Percentiles rank a stretch among this genome's conserved stretches.
Conservation (phyloP, 805 yeast species). For the Suhomyces sp. region DNA sequence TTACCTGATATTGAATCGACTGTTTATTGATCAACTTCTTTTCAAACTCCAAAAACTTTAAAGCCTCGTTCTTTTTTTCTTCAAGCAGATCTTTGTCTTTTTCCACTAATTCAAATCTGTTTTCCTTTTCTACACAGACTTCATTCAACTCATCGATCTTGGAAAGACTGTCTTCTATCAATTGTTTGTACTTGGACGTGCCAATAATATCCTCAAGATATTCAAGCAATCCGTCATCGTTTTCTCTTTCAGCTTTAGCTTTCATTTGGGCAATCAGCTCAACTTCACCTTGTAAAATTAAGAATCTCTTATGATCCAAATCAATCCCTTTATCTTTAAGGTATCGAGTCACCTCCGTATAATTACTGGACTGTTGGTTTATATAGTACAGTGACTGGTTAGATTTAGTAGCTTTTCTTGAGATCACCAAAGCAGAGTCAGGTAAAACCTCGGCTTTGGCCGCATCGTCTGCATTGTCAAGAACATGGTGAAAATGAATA, state of each 20-base stretch:
- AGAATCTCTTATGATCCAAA: conserved; percentile 88
- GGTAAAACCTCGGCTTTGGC: conserved; percentile 39
- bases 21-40: conserved; percentile 53
- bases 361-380: conserved; percentile 66
- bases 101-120: conserved; percentile 74
- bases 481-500: conserved; percentile 76
- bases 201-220: conserved; percentile 97
- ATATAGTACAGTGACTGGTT: conserved; percentile 78
- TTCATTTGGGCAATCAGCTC: conserved; percentile 99
- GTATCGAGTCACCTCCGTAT: conserved; percentile 72
- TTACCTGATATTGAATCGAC: conserved; percentile 56
- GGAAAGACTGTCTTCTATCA: conserved; percentile 62
- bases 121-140: conserved; percentile 75
- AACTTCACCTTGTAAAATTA: conserved; percentile 96
- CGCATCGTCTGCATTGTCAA: conserved; percentile 47
- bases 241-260: conserved; percentile 88
- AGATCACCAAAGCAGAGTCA: conserved; percentile 61
- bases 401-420: conserved; percentile 75
- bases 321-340: conserved; percentile 85
- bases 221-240: conserved; percentile 91
- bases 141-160: conserved; percentile 76
- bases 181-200: conserved; percentile 75
- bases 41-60: conserved; percentile 62
- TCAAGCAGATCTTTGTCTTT: conserved; percentile 63
- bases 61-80: conserved; percentile 70